Evolutionary conservation across 2,329 filamentous ascomycete species (phyloP), one percentile per base, ranked within the genome.

Genomic region (Ascomycota sp.): DNA sequence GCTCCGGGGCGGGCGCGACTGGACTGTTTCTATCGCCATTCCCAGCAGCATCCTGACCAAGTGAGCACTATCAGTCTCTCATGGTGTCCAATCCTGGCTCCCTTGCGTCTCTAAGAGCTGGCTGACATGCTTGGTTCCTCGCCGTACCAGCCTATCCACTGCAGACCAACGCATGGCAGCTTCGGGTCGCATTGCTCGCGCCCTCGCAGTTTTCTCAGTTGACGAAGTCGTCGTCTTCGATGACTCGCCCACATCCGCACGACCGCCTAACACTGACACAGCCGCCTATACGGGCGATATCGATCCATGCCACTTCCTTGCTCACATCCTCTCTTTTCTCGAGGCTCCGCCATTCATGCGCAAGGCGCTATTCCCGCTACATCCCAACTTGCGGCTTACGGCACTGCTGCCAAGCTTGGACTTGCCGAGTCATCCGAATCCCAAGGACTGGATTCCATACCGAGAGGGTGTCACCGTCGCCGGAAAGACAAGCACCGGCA

Each of bases 161-260:
- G 70, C 75, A 40, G 80, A 91, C 38, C 73, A 80, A 47, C 76
- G 81, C 48, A 81, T 76, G 27, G 64, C 66, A 32, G 62, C 78
- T 32, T 76, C 74, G 1, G 78, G 76, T 7, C 73, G 76, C 41
- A 73, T 92, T 35, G 81, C 81, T 6, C 77, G 82, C 35, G 79
- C 80, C 27, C 66, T 82, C 34, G 76, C 79, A 39, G 75, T 91
- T 40, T 91, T 89, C 55, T 76, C 70, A 46, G 66, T 92, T 42
- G 82, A 92, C 49, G 82, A 92, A 55, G 64, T 91, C 25, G 64
- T 92, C 33, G 59, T 92, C 35, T 92, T 78, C 51, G 72, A 86
- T 47, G 82, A 91, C 53, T 62, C 61, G 27, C 62, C 63, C 2
- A 33, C 44, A 6, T 54, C 61, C 10, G 46, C 58, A 26, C 62